These are phyloP conservation scores for Aureobasidium melanogenum DNA, from an alignment of 2,329 filamentous ascomycete genomes.

Conservation along the genomic window DNA sequence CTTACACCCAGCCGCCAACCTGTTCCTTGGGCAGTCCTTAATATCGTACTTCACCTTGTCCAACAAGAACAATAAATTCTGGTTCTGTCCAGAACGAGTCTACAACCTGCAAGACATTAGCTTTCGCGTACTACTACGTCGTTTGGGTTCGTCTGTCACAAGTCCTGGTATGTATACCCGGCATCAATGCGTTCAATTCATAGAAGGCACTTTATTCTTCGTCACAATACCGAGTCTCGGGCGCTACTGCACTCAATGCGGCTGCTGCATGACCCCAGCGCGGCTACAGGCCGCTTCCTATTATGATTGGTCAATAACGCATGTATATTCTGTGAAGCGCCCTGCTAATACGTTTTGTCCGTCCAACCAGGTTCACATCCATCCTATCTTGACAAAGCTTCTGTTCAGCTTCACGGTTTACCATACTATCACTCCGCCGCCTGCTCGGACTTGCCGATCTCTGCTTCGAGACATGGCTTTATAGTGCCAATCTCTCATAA, in stretches of 20 bases:
- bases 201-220: neutral
- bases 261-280: conserved; percentile 7
- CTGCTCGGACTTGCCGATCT: conserved; percentile 5
- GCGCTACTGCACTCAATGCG: conserved; percentile 11
- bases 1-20: neutral
- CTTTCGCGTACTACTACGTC: neutral
- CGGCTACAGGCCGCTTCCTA: conserved; percentile 2
- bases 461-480: conserved; percentile 10
- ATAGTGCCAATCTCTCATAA: conserved; percentile 3
- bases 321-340: conserved; percentile 10
- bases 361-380: conserved; percentile 1
- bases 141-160: neutral
- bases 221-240: neutral
- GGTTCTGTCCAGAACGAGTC: neutral
- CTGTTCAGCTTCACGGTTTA: neutral
- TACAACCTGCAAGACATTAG: neutral
- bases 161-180: neutral
- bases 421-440: neutral
- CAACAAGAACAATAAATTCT: neutral
- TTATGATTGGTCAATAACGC: neutral
- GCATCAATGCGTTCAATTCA: neutral
- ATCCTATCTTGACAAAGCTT: conserved; percentile 1
- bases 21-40: neutral
- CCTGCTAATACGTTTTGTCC: conserved; percentile 4
- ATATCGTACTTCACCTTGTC: neutral